Evolutionary conservation across 2,329 filamentous ascomycete species (phyloP).

Genomic region (Phaeosphaeria sp.): DNA sequence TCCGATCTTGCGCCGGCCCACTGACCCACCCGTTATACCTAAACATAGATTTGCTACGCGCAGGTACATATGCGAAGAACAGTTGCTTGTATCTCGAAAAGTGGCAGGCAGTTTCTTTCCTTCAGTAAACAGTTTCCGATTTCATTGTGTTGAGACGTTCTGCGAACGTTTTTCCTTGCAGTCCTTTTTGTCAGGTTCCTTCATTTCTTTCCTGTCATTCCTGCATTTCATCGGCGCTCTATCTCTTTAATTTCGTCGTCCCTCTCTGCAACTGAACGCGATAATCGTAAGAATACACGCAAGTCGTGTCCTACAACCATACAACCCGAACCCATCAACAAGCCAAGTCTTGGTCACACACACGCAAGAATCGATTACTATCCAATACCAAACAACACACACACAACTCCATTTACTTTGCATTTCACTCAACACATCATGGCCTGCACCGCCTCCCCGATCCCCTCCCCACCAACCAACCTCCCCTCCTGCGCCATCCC

Average conservation of each 20-base stretch:
- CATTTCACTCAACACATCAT: conserved; percentile 8
- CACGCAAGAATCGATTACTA: background rate
- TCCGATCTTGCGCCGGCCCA: conserved; percentile 22
- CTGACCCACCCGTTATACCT: conserved; percentile 11
- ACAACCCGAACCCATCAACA: background rate
- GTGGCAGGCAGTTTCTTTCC: conserved; percentile 2
- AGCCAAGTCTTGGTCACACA: background rate
- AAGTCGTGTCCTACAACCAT: conserved; percentile 2
- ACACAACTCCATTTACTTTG: background rate
- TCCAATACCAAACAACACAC: background rate
- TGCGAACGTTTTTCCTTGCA: conserved; percentile 13
- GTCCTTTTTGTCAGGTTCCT: conserved; percentile 1
- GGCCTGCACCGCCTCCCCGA: conserved; percentile 17
- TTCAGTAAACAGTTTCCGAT: conserved; percentile 6
- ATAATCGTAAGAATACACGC: conserved; percentile 1
- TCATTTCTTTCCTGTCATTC: conserved; percentile 4
- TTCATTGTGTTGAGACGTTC: conserved; percentile 16
- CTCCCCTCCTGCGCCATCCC: conserved; percentile 33
- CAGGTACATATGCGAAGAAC: background rate
- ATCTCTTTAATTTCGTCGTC: background rate
- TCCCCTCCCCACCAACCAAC: conserved; percentile 32
- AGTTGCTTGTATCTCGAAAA: background rate
- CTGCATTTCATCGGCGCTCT: conserved; percentile 10
- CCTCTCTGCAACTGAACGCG: background rate
- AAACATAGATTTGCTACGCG: conserved; percentile 23